Conservation (phyloP, 768 basidiomycete genomes). For the Auriculariales sp. region DNA sequence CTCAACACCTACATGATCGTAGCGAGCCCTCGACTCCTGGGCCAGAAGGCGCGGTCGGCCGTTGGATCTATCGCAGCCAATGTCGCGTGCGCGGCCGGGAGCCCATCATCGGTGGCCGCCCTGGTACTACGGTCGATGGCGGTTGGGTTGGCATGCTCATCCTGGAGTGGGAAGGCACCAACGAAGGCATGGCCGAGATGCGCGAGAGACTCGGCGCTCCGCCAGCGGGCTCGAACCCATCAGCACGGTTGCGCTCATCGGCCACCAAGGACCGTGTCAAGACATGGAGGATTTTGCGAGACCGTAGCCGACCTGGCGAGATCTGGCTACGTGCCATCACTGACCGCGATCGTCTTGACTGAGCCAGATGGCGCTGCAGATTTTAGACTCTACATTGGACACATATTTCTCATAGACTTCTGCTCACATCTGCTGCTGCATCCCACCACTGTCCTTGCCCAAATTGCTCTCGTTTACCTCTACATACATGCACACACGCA, state of each 20-base stretch:
- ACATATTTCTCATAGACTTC: no score
- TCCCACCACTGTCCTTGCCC: no score
- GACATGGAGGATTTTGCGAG: conserved; percentile 61
- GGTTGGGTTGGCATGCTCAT: conserved; percentile 77
- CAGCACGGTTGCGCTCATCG: conserved; percentile 15
- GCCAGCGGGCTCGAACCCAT: conserved; percentile 37
- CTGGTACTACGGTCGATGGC: conserved; percentile 47
- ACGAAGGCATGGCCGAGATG: conserved; percentile 69
- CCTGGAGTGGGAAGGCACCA: conserved; percentile 77
- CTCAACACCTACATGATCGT: conserved; percentile 67
- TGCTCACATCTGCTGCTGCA: no score
- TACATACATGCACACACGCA: no score
- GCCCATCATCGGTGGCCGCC: conserved; percentile 5
- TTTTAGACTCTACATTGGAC: no score
- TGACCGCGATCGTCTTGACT: conserved; percentile 48
- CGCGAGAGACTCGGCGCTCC: conserved; percentile 52
- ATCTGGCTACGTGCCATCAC: conserved; percentile 57
- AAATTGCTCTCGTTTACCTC: no score
- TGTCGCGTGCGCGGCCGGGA: conserved; percentile 38
- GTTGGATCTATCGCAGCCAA: conserved; percentile 72
- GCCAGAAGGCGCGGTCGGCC: conserved; percentile 71
- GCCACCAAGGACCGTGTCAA: conserved; percentile 30
- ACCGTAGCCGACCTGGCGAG: conserved; percentile 55
- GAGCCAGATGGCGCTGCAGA: no score
- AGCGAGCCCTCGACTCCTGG: conserved; percentile 37